These are phyloP conservation scores for Talaromyces islandicus DNA, from an alignment of 2,329 filamentous ascomycete species.

Conservation along the genomic window DNA sequence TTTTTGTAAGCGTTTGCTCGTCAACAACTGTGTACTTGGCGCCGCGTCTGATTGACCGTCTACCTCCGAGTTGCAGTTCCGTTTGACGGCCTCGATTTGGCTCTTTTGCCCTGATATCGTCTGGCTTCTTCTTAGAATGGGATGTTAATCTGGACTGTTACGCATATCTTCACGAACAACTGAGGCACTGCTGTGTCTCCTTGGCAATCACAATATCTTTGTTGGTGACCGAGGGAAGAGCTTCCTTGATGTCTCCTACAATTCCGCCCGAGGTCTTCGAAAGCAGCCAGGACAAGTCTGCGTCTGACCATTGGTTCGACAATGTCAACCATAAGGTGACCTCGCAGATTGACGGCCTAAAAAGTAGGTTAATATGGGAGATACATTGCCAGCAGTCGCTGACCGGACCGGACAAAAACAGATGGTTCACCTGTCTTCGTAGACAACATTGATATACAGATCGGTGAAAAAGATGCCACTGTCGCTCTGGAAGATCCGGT, in stretches of 20 bases:
- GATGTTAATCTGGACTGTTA: not conserved
- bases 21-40: not conserved
- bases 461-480: conserved; percentile 14
- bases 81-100: not conserved
- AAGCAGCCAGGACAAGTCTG: not conserved
- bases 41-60: not conserved
- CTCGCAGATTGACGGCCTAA: conserved; percentile 19
- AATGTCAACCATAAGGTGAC: conserved; percentile 44
- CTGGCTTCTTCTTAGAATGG: not conserved
- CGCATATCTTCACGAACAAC: not conserved
- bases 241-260: not conserved
- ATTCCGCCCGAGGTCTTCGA: not conserved
- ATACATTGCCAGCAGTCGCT: not conserved
- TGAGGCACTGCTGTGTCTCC: not conserved
- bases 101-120: not conserved
- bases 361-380: not conserved
- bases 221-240: not conserved
- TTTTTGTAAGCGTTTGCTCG: not conserved
- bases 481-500: conserved; percentile 27
- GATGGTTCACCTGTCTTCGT: conserved; percentile 34
- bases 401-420: conserved; percentile 11
- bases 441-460: conserved; percentile 6
- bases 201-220: not conserved
- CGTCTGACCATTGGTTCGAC: conserved; percentile 46
- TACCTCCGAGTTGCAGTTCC: too few relatives aligned